Percentiles rank a stretch among this genome's conserved stretches.
These are phyloP conservation scores for Russula griseocarnosa DNA, from an alignment of 768 basidiomycete genomes.

Conservation along the genomic window DNA sequence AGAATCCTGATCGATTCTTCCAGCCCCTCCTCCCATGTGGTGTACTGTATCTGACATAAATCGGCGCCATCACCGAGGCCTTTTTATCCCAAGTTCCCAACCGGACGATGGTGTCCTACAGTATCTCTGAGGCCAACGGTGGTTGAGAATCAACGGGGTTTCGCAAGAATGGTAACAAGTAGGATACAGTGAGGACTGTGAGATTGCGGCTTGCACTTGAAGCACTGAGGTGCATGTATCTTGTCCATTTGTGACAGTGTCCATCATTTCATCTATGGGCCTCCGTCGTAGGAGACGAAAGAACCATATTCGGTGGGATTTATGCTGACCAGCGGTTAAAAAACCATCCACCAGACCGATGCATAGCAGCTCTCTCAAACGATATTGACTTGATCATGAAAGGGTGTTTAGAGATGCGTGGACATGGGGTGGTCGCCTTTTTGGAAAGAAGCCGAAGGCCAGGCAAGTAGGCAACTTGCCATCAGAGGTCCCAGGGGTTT, in stretches of 20 bases:
- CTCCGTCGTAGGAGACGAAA: background rate
- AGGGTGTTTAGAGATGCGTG: slow-evolving; percentile 47
- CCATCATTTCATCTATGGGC: background rate
- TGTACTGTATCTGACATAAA: no score
- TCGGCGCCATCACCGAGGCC: background rate
- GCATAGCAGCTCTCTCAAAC: background rate
- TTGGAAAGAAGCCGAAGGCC: slow-evolving; percentile 13
- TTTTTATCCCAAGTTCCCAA: background rate
- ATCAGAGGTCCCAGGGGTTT: slow-evolving; percentile 55
- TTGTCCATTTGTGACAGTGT: background rate
- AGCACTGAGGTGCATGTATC: background rate
- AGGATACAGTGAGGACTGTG: background rate
- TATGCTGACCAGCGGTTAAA: background rate
- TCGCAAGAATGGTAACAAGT: background rate
- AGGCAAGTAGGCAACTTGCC: slow-evolving; percentile 47
- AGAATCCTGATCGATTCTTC: background rate
- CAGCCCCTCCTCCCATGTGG: background rate
- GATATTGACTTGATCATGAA: slow-evolving; percentile 45
- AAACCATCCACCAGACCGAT: background rate
- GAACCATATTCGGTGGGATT: no score
- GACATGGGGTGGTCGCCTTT: slow-evolving; percentile 32
- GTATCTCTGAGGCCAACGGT: background rate
- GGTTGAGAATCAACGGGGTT: background rate
- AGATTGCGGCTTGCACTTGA: background rate
- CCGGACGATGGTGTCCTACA: background rate